Evolutionary conservation across 768 basidiomycete genomes (phyloP), one percentile per base, ranked within the genome.

Genomic region (Trametes villosa): DNA sequence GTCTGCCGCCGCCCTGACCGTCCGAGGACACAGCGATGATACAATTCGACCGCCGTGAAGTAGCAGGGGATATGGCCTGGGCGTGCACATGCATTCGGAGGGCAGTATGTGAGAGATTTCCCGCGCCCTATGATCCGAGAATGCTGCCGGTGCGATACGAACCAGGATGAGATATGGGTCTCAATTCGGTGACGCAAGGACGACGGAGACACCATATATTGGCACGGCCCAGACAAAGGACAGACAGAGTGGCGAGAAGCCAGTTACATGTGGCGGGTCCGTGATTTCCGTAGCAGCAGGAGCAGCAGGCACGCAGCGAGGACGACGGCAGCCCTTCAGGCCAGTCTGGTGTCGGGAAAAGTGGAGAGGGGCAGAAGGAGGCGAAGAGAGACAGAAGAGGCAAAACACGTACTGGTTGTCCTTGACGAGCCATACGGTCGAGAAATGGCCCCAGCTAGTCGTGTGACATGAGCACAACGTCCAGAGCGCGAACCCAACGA

Each of bases 371-470:
- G 27, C 17, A 49, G n/a, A 20, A 29, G 13, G 15, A 49, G 15
- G 20, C 11, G 17, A 7, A 48, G 55, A 22, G 41, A 24, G 22
- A 55, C 8, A 34, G 12, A n/a, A 40, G 51, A 53, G 24, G 57
- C 50, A 40, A 52, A 52, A 67, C 45, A 82, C 91, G 71, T 66
- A 93, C 91, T 84, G 76, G 27, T 78, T 75, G 72, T 94, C 92
- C 70, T 88, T 87, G 20, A 91, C 90, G 33, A 94, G 87, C 94
- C 94, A 95, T 26, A 95, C 94, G 17, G 94, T 96, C 2, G 92
- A 94, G 73, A 96, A 96, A 77, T 96, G 94, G 38, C 94, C 94
- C 94, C 94, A 96, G 58, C 91, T 92, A 54, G 46, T 67, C 67
- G 65, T 62, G 66, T 65, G 63, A 65, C 38, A 30, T 63, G n/a